Evolutionary conservation across 2,329 filamentous ascomycete species (phyloP).

Genomic region (Cephalotrichum gorgonifer): DNA sequence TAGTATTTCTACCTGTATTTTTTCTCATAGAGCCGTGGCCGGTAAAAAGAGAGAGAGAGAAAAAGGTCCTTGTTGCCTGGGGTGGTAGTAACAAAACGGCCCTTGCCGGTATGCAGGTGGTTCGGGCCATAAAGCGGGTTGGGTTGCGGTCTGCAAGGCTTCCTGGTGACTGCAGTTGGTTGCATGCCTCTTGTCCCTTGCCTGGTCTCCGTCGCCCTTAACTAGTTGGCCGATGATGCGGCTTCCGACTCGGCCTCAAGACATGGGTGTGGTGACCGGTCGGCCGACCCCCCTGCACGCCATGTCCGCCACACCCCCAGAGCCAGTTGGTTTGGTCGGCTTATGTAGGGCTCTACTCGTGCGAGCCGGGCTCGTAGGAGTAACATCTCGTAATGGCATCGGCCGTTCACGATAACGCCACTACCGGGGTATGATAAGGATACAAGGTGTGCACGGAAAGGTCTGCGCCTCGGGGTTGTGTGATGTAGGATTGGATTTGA

Average conservation of each 20-base stretch:
- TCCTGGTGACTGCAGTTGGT: conserved; percentile 2
- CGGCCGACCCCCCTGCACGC: not conserved
- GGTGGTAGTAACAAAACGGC: conserved; percentile 3
- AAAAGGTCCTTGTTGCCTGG: not conserved
- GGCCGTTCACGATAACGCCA: not conserved
- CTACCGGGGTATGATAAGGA: not conserved
- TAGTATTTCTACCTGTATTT: conserved; percentile 2
- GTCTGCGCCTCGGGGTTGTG: not conserved
- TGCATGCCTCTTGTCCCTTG: not conserved
- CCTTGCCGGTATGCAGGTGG: conserved; percentile 3
- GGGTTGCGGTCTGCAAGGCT: not conserved
- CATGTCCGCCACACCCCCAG: not conserved
- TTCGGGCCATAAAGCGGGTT: conserved; percentile 2
- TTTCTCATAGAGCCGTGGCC: not conserved
- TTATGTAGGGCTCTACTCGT: not conserved
- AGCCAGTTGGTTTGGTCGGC: conserved; percentile 5
- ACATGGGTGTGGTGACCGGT: conserved; percentile 1
- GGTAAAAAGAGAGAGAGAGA: not conserved
- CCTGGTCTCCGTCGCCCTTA: not conserved
- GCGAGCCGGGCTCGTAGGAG: not conserved
- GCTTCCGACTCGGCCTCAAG: not conserved
- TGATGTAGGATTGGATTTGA: not conserved
- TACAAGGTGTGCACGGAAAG: not conserved
- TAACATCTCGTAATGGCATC: not conserved
- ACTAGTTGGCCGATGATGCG: conserved; percentile 4